phyloP scores from a whole-genome alignment of 2,329 filamentous ascomycete species.

The Whalleya microplaca region DNA sequence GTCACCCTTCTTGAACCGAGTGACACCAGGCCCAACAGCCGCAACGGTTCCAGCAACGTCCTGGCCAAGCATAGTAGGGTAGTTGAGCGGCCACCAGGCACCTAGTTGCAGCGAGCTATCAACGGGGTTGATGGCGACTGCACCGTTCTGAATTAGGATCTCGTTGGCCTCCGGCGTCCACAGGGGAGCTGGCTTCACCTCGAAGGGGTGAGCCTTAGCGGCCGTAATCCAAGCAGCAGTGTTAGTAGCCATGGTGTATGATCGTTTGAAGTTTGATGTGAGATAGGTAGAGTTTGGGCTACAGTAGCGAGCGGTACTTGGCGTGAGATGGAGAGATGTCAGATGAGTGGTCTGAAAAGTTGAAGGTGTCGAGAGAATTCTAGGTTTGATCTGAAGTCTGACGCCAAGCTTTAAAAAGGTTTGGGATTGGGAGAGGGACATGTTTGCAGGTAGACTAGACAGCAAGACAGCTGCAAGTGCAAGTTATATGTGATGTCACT shows the following conservation, averaged over 20 bases:
- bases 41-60: conserved; percentile 39
- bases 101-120: conserved; percentile 37
- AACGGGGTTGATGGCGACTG: conserved; percentile 40
- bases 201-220: conserved; percentile 28
- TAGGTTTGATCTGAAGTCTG: conserved; percentile 10
- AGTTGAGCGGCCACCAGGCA: conserved; percentile 37
- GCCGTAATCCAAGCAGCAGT: conserved; percentile 27
- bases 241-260: conserved; percentile 23
- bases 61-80: conserved; percentile 39
- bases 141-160: conserved; percentile 34
- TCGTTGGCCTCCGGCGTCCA: conserved; percentile 27
- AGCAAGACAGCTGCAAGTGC: no score
- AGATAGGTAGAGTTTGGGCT: not conserved
- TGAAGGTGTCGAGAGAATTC: conserved; percentile 16
- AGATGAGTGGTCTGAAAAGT: conserved; percentile 1
- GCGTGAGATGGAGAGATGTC: not conserved
- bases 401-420: conserved; percentile 23
- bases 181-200: conserved; percentile 24
- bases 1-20: conserved; percentile 37
- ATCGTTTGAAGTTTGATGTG: not conserved
- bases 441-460: conserved; percentile 4
- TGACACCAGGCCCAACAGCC: conserved; percentile 32
- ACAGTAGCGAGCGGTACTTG: not conserved
- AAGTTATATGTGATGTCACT: conserved; percentile 19
- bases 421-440: conserved; percentile 9